These are phyloP conservation scores for Dothideomycetes sp. DNA, from an alignment of 2,329 filamentous ascomycete genomes.

Conservation along the genomic window DNA sequence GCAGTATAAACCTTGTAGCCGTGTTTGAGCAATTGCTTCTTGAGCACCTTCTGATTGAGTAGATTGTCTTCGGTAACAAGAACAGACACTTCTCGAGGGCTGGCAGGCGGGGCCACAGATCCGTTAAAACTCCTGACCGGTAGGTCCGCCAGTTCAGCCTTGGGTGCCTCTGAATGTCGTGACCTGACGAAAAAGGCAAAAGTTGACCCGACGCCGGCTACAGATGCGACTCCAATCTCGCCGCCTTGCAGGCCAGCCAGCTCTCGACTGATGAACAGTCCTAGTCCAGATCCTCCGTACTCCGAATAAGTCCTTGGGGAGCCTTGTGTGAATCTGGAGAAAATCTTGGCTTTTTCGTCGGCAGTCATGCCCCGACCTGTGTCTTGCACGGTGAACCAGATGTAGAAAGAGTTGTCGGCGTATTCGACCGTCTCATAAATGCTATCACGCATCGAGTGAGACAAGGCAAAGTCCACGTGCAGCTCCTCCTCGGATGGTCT, in stretches of 20 bases:
- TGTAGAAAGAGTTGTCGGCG: slow-evolving; percentile 8
- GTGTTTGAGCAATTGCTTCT: slow-evolving; percentile 25
- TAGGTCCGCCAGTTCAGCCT: not conserved
- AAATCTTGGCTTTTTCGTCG: slow-evolving; percentile 38
- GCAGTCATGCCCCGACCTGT: slow-evolving; percentile 26
- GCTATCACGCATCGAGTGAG: slow-evolving; percentile 7
- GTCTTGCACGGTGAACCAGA: slow-evolving; percentile 12
- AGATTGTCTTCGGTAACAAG: slow-evolving; percentile 9
- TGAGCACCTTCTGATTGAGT: slow-evolving; percentile 28
- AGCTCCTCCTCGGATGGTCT: slow-evolving; percentile 18
- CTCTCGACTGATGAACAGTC: slow-evolving; percentile 57
- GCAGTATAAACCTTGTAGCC: slow-evolving; percentile 27
- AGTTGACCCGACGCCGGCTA: slow-evolving; percentile 47
- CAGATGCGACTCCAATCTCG: slow-evolving; percentile 53
- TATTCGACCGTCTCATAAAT: slow-evolving; percentile 8
- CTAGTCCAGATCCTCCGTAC: slow-evolving; percentile 57
- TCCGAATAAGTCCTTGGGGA: slow-evolving; percentile 55
- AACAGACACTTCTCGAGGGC: not conserved
- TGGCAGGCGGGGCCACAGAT: too few relatives aligned
- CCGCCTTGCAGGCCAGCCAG: slow-evolving; percentile 61
- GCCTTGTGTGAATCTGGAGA: slow-evolving; percentile 59
- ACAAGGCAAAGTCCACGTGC: slow-evolving; percentile 14
- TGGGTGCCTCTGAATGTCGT: slow-evolving; percentile 20
- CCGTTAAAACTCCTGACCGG: too few relatives aligned
- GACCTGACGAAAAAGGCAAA: slow-evolving; percentile 58